Evolutionary conservation across 2,329 filamentous ascomycete species (phyloP).

Genomic region (Talaromyces sp.): DNA sequence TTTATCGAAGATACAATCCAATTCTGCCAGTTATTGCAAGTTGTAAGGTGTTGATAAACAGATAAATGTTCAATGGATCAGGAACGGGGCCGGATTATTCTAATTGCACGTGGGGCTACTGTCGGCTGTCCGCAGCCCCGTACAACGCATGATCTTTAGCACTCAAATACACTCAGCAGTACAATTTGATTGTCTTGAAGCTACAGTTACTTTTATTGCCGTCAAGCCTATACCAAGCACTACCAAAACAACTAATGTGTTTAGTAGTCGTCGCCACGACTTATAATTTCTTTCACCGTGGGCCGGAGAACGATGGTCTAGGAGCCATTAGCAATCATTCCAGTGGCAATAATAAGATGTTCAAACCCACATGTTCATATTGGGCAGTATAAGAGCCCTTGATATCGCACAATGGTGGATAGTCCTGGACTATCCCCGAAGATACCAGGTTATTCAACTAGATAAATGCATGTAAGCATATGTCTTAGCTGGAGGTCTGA

Average conservation of each 20-base stretch:
- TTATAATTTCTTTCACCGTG: constrained; percentile 82
- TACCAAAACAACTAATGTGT: constrained; percentile 19
- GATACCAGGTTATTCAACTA: constrained; percentile 82
- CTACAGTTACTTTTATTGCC: constrained; percentile 5
- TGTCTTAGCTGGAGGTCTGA: neutral
- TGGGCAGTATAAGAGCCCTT: constrained; percentile 95
- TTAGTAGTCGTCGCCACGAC: constrained; percentile 80
- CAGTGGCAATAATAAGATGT: neutral
- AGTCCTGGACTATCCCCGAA: constrained; percentile 81
- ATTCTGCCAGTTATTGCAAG: neutral
- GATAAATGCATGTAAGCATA: constrained; percentile 27
- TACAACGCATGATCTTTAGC: neutral
- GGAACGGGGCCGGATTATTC: constrained; percentile 26
- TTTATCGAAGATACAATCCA: neutral
- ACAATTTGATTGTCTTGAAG: constrained; percentile 3
- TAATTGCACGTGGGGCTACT: constrained; percentile 39
- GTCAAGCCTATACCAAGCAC: constrained; percentile 7
- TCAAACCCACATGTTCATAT: constrained; percentile 77
- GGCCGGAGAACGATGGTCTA: constrained; percentile 74
- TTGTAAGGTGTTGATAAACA: neutral
- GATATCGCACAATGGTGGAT: constrained; percentile 83
- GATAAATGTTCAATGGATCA: constrained; percentile 10
- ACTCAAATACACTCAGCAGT: neutral
- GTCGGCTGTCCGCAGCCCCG: neutral
- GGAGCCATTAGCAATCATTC: neutral